Evolutionary conservation across 192 early-diverging fungal genomes (phyloP), one percentile per base, ranked within the genome.

Genomic region (Helicostylum pulchrum): DNA sequence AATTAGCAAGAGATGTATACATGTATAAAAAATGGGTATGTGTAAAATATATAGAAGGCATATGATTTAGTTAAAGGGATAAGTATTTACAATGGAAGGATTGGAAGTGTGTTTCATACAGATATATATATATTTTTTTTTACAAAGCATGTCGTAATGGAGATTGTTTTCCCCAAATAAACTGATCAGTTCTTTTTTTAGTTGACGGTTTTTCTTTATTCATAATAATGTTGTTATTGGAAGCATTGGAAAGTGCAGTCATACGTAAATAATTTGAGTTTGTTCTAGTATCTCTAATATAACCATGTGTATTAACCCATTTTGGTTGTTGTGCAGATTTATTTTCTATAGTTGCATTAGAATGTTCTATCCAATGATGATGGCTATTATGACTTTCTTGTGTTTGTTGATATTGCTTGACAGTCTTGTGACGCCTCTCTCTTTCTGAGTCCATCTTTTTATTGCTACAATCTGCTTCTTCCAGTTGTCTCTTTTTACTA

Each of bases 1-100:
- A n/a, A n/a, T n/a, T n/a, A n/a, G n/a, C n/a, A n/a, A n/a, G n/a
- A n/a, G n/a, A n/a, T n/a, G n/a, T n/a, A n/a, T n/a, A n/a, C n/a
- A n/a, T 26, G 26, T 26, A 26, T 26, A 26, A 26, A 26, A 26
- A 26, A 26, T 26, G 26, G 26, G 26, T 26, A 26, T 26, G 26
- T 26, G 26, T 26, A 26, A 26, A 26, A 26, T 26, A 26, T 26
- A 26, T 26, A 26, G 26, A 26, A 26, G 69, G 65, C 39, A 64
- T 62, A 53, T 76, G 68, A 64, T 36, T 62, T 11, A 62, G 45
- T 60, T 61, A 50, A 49, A 23, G 6, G 17, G 31, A 2, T n/a
- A n/a, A n/a, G n/a, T 12, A 48, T 8, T 23, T 12, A 52, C 4
- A 52, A 26, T 26, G 9, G 21, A 52, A 30, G 23, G 51, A 52